Base-by-base conservation (phyloP, 225 moss, liverwort and hornwort species). In the Bryum argenteum region DNA sequence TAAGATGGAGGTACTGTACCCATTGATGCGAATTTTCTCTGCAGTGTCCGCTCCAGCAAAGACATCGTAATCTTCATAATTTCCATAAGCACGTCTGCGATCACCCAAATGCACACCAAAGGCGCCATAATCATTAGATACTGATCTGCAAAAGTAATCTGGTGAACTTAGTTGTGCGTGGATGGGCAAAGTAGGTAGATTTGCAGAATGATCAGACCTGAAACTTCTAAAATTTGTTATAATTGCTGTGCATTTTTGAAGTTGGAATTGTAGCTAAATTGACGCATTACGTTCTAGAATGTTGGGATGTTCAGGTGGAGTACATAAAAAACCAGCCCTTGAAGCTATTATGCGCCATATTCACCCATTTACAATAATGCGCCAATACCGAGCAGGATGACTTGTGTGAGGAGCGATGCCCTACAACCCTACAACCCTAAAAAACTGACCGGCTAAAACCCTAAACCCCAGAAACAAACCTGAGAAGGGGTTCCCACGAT, bases 41-140 rank as follows among this genome's bases (percentile, higher is more conserved):
- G 87, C 81, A 54, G 81, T 68, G 47, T 88, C 84, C 24, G 82
- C 84, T 68, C 87, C 87, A 48, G 87, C 84, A 70, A 88, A 84
- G 48, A 88, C 79, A 71, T 88, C 87, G 69, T 79, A 88, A 0
- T 88, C 87, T 66, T 88, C 87, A 62, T 88, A 88, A 57, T 88
- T 84, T 58, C 84, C 84, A 70, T 88, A 88, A 14, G 77, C 82
- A 38, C 84, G 79, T 68, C 87, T 88, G 87, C 74, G 73, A 54
- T 61, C 37, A 58, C 26, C 44, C 50, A 61, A 39, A n/a, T 59
- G 12, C 13, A 28, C 54, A 40, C 54, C 51, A 66, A 28, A 54
- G n/a, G 8, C 10, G 11, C 23, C 38, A 15, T 11, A 39, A 48
- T 9, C 54, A 19, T 54, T n/a, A n/a, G n/a, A n/a, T n/a, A n/a